A percentile compares a stretch with the other conserved stretches of the same genome.
These are phyloP conservation scores for Tagetes patula DNA, from an alignment of 129 eudicot genomes.

Conservation along the genomic window DNA sequence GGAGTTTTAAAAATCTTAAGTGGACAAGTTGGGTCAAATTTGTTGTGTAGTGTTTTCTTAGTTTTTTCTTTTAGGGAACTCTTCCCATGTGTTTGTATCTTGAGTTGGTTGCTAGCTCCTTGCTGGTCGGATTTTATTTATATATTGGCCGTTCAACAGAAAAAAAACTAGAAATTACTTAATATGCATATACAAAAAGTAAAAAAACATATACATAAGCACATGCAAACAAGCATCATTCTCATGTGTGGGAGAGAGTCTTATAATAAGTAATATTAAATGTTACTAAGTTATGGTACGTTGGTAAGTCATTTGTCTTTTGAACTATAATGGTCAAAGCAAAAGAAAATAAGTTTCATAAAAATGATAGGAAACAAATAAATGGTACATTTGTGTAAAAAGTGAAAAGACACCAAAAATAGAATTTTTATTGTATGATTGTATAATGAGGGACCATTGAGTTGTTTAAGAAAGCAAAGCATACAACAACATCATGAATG, in stretches of 20 bases:
- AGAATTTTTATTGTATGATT: neutral
- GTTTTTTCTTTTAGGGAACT: no score
- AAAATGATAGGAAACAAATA: neutral
- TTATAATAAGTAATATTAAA: neutral
- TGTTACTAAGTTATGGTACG: neutral
- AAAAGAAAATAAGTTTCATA: neutral
- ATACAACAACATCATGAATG: neutral
- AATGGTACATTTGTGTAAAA: neutral
- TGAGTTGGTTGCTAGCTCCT: no score
- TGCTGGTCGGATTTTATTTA: no score
- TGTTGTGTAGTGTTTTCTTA: no score
- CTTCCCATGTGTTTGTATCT: no score
- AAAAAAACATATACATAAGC: neutral
- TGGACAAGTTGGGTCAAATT: no score
- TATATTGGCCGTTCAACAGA: no score
- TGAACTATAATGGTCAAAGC: neutral
- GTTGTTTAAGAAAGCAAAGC: neutral
- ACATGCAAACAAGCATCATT: neutral
- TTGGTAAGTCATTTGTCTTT: neutral
- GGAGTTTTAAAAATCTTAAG: no score
- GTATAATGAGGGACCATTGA: constrained; percentile 7
- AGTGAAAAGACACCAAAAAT: neutral
- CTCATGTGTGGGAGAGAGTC: neutral
- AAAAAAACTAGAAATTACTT: no score
- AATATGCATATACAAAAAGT: no score